A percentile compares a stretch with the other conserved stretches of the same genome.
phyloP scores from a whole-genome alignment of 1,284 basidiomycete species.

The Laetiporus sulphureus region DNA sequence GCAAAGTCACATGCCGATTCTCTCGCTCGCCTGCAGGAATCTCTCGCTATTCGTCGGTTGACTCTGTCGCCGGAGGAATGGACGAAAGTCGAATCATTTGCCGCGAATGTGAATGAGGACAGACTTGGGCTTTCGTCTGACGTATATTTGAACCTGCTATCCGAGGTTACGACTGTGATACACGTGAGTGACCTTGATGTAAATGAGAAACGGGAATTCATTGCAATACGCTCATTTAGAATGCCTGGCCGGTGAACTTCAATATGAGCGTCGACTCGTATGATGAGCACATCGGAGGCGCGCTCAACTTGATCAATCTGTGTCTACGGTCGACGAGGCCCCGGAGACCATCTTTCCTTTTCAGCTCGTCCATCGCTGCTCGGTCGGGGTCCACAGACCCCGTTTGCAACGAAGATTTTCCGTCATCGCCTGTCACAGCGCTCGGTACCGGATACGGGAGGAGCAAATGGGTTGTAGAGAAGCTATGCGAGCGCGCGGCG shows the following conservation, averaged over 20 bases:
- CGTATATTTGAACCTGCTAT: constrained; percentile 31
- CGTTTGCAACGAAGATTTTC: constrained; percentile 32
- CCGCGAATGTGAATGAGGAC: constrained; percentile 35
- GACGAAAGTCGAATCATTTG: constrained; percentile 33
- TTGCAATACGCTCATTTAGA: constrained; percentile 20
- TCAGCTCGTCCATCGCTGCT: constrained; percentile 49
- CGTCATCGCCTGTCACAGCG: constrained; percentile 30
- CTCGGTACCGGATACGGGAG: constrained; percentile 49
- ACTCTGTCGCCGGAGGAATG: constrained; percentile 14
- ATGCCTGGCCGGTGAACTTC: constrained; percentile 45
- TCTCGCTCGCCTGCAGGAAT: constrained; percentile 27
- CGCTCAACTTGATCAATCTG: constrained; percentile 47
- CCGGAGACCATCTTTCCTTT: constrained; percentile 38
- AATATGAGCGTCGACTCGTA: constrained; percentile 39
- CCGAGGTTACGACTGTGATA: constrained; percentile 37
- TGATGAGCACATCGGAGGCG: constrained; percentile 45
- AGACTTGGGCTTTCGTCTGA: constrained; percentile 33
- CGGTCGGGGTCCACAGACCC: constrained; percentile 23
- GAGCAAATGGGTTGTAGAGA: constrained; percentile 59
- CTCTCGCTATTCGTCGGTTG: constrained; percentile 21
- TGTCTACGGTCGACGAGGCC: constrained; percentile 36
- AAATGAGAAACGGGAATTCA: neutral
- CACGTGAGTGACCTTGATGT: constrained; percentile 30
- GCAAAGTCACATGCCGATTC: constrained; percentile 35
- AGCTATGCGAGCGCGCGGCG: constrained; percentile 38